These are phyloP conservation scores for Trapa bicornis DNA, from an alignment of 345 rosid species.

Conservation along the genomic window DNA sequence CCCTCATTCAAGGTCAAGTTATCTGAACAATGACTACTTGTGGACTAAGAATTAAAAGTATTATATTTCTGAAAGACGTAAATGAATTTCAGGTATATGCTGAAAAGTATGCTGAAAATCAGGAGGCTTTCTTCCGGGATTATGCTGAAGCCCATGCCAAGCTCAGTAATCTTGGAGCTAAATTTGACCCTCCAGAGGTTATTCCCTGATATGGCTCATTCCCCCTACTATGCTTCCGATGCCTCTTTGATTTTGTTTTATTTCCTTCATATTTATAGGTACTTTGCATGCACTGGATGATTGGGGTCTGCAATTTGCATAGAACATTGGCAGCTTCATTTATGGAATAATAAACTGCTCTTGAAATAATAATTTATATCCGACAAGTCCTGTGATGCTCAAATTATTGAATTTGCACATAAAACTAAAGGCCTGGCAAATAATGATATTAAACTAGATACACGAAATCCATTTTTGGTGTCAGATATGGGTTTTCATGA, in stretches of 20 bases:
- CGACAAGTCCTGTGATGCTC: neutral
- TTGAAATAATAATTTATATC: neutral
- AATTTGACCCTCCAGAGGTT: constrained; percentile 95
- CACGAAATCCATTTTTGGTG: neutral
- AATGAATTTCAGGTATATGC: constrained; percentile 54
- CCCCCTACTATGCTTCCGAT: neutral
- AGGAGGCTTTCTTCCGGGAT: constrained; percentile 73
- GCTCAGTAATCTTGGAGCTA: constrained; percentile 89
- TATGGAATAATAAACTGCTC: neutral
- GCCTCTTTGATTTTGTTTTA: neutral
- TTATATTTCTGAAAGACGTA: constrained; percentile 5
- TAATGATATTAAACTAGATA: neutral
- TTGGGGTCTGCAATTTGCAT: neutral
- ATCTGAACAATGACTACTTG: neutral
- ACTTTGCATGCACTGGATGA: neutral
- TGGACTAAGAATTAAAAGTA: neutral
- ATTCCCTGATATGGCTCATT: constrained; percentile 8
- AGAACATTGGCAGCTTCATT: neutral
- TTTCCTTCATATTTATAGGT: neutral
- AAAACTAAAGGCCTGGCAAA: neutral
- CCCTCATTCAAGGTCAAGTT: constrained; percentile 72
- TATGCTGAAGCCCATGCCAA: constrained; percentile 96
- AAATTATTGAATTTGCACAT: neutral
- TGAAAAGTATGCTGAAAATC: constrained; percentile 80
- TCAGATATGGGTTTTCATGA: neutral